These are phyloP conservation scores for Platismatia glauca DNA, from an alignment of 495 filamentous ascomycete species.

Conservation along the genomic window DNA sequence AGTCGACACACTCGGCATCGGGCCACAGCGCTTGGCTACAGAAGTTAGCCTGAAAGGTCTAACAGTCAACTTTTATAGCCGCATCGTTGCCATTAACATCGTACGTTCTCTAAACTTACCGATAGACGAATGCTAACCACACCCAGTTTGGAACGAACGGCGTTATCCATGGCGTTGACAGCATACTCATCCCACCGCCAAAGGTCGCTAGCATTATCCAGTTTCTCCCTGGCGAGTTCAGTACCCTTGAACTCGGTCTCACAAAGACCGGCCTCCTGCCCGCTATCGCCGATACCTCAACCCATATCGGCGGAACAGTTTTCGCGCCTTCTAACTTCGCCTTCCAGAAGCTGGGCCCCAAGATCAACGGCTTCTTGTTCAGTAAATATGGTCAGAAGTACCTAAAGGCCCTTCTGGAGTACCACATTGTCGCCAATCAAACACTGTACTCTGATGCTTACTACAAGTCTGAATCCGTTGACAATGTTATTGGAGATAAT, in stretches of 20 bases:
- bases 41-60: constrained; percentile 48
- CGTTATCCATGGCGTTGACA: constrained; percentile 66
- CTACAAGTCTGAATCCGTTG: constrained; percentile 40
- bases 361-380: constrained; percentile 71
- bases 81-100: constrained; percentile 56
- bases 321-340: constrained; percentile 72
- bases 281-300: constrained; percentile 34
- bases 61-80: constrained; percentile 64
- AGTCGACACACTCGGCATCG: constrained; percentile 44
- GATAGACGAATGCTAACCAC: constrained; percentile 14
- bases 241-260: constrained; percentile 64
- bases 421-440: constrained; percentile 64
- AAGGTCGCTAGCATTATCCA: constrained; percentile 48
- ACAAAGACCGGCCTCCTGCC: constrained; percentile 55
- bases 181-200: constrained; percentile 65
- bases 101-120: constrained; percentile 31
- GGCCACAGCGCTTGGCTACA: constrained; percentile 60
- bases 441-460: constrained; percentile 78
- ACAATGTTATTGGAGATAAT: constrained; percentile 8
- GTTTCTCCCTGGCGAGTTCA: constrained; percentile 62
- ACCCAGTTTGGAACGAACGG: constrained; percentile 58
- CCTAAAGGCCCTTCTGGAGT: constrained; percentile 64
- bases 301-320: constrained; percentile 51
- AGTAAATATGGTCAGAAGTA: constrained; percentile 57
- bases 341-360: constrained; percentile 59